phyloP scores from a whole-genome alignment of 2,329 filamentous ascomycete genomes.

The Monilinia polystroma region DNA sequence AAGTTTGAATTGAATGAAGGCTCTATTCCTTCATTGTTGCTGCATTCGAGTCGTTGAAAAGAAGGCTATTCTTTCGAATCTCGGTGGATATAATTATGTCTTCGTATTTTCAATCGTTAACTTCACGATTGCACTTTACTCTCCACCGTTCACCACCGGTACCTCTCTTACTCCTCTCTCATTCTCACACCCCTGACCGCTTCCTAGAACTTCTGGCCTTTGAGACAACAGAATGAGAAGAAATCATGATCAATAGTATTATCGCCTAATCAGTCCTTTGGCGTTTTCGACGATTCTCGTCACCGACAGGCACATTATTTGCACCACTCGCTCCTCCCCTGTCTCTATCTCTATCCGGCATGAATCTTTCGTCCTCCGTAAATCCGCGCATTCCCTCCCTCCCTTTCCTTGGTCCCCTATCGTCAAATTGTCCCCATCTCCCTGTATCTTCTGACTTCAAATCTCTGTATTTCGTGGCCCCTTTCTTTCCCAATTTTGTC shows the following conservation, averaged over 20 bases:
- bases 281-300: constrained; percentile 37
- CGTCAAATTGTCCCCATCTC: constrained; percentile 49
- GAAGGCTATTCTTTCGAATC: too few relatives aligned
- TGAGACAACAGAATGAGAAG: not conserved
- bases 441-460: constrained; percentile 54
- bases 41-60: too few relatives aligned
- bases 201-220: too few relatives aligned
- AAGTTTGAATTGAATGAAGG: too few relatives aligned
- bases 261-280: constrained; percentile 12
- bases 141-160: too few relatives aligned
- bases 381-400: constrained; percentile 41
- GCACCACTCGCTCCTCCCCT: constrained; percentile 58
- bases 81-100: too few relatives aligned
- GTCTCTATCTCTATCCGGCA: constrained; percentile 59
- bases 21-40: too few relatives aligned
- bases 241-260: not conserved
- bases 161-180: too few relatives aligned
- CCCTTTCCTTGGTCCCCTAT: constrained; percentile 45
- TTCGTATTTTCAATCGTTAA: too few relatives aligned
- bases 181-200: too few relatives aligned
- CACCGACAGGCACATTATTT: constrained; percentile 68
- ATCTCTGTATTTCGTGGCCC: constrained; percentile 85
- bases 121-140: too few relatives aligned
- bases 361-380: constrained; percentile 64
- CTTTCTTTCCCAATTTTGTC: constrained; percentile 91